Evolutionary conservation across 345 rosid genomes (phyloP).

Genomic region (Ailanthus altissimus): DNA sequence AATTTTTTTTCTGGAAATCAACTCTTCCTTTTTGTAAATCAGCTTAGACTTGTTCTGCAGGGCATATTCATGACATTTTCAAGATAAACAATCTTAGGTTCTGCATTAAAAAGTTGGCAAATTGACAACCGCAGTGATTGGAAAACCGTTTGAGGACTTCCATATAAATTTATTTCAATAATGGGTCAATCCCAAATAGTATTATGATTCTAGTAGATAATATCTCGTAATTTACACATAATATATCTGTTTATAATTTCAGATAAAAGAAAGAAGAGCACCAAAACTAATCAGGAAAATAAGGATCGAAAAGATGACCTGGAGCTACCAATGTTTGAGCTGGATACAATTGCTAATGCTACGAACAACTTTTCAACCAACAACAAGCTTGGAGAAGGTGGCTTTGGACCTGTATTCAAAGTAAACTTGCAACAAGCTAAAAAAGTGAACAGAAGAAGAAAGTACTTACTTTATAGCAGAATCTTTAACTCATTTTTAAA

Average conservation of each 20-base stretch:
- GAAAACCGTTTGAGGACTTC: no score
- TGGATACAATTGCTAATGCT: constrained; percentile 24
- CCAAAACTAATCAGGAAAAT: no score
- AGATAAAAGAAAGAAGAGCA: no score
- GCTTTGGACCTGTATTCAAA: constrained; percentile 37
- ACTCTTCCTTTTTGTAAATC: no score
- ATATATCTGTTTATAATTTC: no score
- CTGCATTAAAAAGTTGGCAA: not conserved
- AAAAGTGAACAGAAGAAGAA: not conserved
- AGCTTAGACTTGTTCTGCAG: no score
- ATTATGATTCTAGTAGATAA: not conserved
- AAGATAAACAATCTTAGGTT: not conserved
- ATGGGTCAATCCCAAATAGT: no score
- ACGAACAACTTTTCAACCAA: constrained; percentile 22
- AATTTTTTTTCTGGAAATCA: no score
- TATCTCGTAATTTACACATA: no score
- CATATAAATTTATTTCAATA: no score
- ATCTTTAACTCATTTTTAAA: not conserved
- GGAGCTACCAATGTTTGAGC: constrained; percentile 28
- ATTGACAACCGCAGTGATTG: no score
- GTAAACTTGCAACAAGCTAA: constrained; percentile 19
- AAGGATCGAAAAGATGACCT: constrained; percentile 12
- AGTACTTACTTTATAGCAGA: not conserved
- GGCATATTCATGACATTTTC: no score
- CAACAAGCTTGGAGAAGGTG: constrained; percentile 38